Evolutionary conservation across 1,284 basidiomycete species (phyloP).

Genomic region (Thecaphora frezii): DNA sequence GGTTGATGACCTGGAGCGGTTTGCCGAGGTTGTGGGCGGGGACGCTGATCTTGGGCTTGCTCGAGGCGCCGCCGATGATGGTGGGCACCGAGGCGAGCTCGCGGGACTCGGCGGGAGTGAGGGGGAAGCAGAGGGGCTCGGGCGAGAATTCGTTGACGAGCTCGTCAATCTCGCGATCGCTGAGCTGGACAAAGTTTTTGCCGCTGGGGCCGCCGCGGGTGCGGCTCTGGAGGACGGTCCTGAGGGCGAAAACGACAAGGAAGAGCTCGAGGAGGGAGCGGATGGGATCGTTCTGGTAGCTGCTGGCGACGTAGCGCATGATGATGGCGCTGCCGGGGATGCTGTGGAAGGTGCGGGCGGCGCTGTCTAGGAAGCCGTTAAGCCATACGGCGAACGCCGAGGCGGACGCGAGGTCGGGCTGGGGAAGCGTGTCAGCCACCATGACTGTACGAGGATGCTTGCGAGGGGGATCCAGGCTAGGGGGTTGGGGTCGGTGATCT

Average conservation of each 20-base stretch:
- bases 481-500: no score
- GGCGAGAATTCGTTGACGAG: conserved; percentile 94
- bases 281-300: conserved; percentile 78
- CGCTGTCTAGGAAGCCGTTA: conserved; percentile 9
- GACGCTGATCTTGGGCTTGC: conserved; percentile 74
- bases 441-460: no score
- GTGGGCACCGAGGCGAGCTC: conserved; percentile 76
- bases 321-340: conserved; percentile 87
- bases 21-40: conserved; percentile 65
- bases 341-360: conserved; percentile 47
- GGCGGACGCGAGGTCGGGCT: not conserved
- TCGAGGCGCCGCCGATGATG: conserved; percentile 76
- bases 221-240: conserved; percentile 83
- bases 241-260: conserved; percentile 77
- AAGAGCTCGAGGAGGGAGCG: conserved; percentile 87
- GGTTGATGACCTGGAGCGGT: conserved; percentile 76
- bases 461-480: no score
- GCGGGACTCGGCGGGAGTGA: conserved; percentile 67
- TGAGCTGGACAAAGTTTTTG: conserved; percentile 85
- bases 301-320: conserved; percentile 79
- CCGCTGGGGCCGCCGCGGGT: conserved; percentile 81
- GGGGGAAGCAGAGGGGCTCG: conserved; percentile 74
- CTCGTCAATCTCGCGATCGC: conserved; percentile 94
- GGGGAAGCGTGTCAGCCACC: no score
- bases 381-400: conserved; percentile 27